Evolutionary conservation across 2,329 filamentous ascomycete genomes (phyloP), one percentile per base, ranked within the genome.

Genomic region (Cladosporium sp.): DNA sequence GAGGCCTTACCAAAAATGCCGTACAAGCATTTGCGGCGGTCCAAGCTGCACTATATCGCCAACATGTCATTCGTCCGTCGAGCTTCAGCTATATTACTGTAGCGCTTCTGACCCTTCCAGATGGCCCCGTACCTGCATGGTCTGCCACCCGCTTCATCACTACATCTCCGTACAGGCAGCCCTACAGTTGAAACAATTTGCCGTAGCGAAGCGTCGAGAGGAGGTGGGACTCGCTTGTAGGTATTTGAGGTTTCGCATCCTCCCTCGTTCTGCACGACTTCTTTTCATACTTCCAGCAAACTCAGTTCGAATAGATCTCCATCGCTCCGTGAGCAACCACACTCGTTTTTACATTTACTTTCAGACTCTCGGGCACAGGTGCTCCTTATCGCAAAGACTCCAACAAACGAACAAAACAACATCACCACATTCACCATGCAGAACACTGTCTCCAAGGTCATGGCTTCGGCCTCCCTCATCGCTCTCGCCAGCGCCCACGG

Each of bases 401-500:
- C 33, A 63, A 28, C 59, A 52, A 62, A 33, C 29, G 28, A 55
- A 14, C 55, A 55, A 46, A 33, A 56, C 16, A 56, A 40, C 28
- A 53, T 52, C 44, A 14, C 33, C 55, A 40, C 18, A 5, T 8
- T 37, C 62, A 65, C 21, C 18, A 65, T 65, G 62, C 56, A 65
- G 62, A 53, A 58, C 62, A 58, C 62, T 44, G 44, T 49, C 28
- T 65, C 62, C 49, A 59, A 52, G 33, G 55, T 46, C 49, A 52
- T 60, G 62, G 62, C 62, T 53, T 57, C 62, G 62, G 78, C 80
- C 69, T 76, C 78, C 71, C 73, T 84, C 46, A 71, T 80, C 70
- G 78, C 80, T 67, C 76, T 80, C 65, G 84, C 82, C 70, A 77
- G 80, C 61, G 84, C 78, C 71, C 85, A 87, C 76, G 85, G 85